A percentile compares a stretch with the other conserved stretches of the same genome.
Evolutionary conservation across 2,329 filamentous ascomycete genomes (phyloP).

Genomic region (Xylaria sp.): DNA sequence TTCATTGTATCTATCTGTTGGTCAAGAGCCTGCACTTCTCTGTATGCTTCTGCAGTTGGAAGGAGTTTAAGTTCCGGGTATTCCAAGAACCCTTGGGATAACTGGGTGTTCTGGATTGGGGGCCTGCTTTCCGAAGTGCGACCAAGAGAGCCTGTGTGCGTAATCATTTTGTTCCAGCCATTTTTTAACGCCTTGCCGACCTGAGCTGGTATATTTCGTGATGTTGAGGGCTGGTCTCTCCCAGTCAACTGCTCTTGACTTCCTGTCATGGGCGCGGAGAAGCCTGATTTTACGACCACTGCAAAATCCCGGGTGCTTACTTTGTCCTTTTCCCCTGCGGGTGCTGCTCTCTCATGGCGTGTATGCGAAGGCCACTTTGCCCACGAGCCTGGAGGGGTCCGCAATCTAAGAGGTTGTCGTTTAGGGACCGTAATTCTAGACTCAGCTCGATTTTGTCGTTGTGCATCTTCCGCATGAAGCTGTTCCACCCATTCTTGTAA

Average conservation of each 20-base stretch:
- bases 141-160: conserved; percentile 26
- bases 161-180: conserved; percentile 43
- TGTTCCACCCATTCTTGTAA: conserved; percentile 48
- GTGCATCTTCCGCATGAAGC: conserved; percentile 42
- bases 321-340: conserved; percentile 44
- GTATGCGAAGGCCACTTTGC: conserved; percentile 51
- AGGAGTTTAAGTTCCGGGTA: conserved; percentile 53
- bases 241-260: conserved; percentile 19
- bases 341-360: conserved; percentile 45
- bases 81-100: conserved; percentile 43
- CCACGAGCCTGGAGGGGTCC: conserved; percentile 48
- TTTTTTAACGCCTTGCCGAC: conserved; percentile 44
- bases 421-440: conserved; percentile 17
- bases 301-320: conserved; percentile 46
- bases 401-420: conserved; percentile 29
- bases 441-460: conserved; percentile 21
- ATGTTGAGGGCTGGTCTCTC: conserved; percentile 27
- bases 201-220: conserved; percentile 44
- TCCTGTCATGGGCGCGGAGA: conserved; percentile 2
- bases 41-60: conserved; percentile 48
- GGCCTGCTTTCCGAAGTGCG: conserved; percentile 20
- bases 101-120: conserved; percentile 20
- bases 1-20: conserved; percentile 50
- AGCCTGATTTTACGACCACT: background rate
- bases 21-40: conserved; percentile 50